These are phyloP conservation scores for Filobasidium floriforme DNA, from an alignment of 768 basidiomycete genomes.

Conservation along the genomic window DNA sequence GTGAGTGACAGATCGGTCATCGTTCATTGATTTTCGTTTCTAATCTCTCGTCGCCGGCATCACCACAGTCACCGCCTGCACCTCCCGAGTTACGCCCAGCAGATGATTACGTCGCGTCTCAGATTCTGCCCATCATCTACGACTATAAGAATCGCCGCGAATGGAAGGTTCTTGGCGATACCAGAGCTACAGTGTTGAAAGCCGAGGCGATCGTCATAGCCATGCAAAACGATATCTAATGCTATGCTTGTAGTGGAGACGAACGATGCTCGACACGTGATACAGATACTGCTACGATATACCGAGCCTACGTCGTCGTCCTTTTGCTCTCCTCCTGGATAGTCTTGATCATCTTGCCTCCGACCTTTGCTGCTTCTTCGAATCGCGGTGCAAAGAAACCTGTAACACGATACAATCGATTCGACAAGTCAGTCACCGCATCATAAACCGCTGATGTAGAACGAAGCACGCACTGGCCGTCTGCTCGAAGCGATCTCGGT, in stretches of 20 bases:
- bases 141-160: conserved; percentile 9
- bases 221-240: background rate
- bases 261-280: too few relatives aligned
- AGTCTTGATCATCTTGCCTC: conserved; percentile 81
- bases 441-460: too few relatives aligned
- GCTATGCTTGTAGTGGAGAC: background rate
- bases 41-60: background rate
- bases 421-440: conserved; percentile 5
- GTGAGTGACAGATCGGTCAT: conserved; percentile 19
- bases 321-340: conserved; percentile 47
- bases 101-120: background rate
- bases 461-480: conserved; percentile 49
- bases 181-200: conserved; percentile 1
- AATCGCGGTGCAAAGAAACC: conserved; percentile 79
- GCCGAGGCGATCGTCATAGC: background rate
- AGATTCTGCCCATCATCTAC: background rate
- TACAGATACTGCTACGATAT: too few relatives aligned
- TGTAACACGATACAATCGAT: conserved; percentile 29
- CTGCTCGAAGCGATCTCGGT: conserved; percentile 67
- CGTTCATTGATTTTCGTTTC: background rate
- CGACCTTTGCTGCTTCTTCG: conserved; percentile 71
- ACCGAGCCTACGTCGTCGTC: background rate
- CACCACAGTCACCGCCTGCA: conserved; percentile 12
- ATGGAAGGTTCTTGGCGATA: conserved; percentile 8
- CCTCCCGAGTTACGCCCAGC: conserved; percentile 7